Evolutionary conservation across 768 basidiomycete genomes (phyloP), one percentile per base, ranked within the genome.

Genomic region (Leucocoprinus leucothites): DNA sequence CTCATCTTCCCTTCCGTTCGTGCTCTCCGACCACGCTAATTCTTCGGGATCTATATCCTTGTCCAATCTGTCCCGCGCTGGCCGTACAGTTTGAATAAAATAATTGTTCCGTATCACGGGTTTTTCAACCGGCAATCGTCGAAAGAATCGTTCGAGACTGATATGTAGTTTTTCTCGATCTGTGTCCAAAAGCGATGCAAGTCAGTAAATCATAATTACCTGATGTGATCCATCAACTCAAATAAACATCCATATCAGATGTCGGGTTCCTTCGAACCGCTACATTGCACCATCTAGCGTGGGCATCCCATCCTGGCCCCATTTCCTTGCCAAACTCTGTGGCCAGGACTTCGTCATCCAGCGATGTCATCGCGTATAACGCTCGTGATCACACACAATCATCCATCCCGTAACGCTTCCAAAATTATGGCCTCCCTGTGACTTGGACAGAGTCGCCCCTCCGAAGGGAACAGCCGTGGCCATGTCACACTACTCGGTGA

Each of bases 51-150:
- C 86, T 26, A 78, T 58, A 9, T 62, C 67, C n/a, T 61, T 57
- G 48, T 61, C 40, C 59, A 1, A 53, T 54, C 36, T 54, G 51
- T 58, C 57, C 36, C 49, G 48, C 26, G 58, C 35, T 22, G 61
- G 48, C 26, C 61, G 60, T 38, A 69, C 61, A 3, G 68, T 61
- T 61, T 77, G 74, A 38, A 75, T 59, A 57, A 71, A 72, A 67
- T 85, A 89, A 68, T 91, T 91, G 70, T 85, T 86, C 48, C 90
- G 81, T 55, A 76, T 68, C 47, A 91, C 83, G 7, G 87, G 84
- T 66, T 87, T 85, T 66, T 87, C 82, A 43, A 86, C 74, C 24
- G 80, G 59, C 62, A 91, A 65, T 48, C 84, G 79, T 60, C 74
- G 78, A 74, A 91, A 88, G 74, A 85, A 91, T 48, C 86, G 79